Base-by-base conservation (phyloP, 139 green algal genomes). In the Trebouxia sp. region DNA sequence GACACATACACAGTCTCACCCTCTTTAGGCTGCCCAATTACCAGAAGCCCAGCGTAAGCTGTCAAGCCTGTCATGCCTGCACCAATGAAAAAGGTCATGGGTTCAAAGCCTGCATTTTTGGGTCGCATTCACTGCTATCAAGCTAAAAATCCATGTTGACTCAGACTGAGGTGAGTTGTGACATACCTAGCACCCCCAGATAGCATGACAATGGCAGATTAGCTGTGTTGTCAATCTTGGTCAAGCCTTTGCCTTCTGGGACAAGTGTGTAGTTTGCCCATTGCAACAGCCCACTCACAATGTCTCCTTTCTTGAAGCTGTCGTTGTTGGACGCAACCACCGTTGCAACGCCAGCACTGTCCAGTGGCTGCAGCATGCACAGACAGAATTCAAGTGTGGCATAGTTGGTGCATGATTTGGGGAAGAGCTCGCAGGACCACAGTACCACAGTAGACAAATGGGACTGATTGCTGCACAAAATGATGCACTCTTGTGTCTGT, bases 1-100 rank as follows among this genome's bases (percentile, higher is more conserved):
- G 41, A 56, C 41, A 77, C 69, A 56, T 56, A 77, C 17, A 77
- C 69, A n/a, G 69, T 56, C 41, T 77, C 69, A 3, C 69, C 69
- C 41, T 37, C n/a, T 26, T 77, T 77, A 8, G 43, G 41, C 41
- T 77, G 26, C 26, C 41, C 69, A 51, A 77, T 51, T 7, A 56
- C 69, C 41, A 77, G 9, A 24, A 77, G 43, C 24, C 69, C 69
- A 38, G 28, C 41, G 24, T 53, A 77, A 38, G 69, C 69, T 77
- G 69, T 77, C 41, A 77, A 17, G 39, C 69, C 69, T 17, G 69
- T 7, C 69, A 77, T 77, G 26, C 69, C 69, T 77, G 37, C 20
- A 58, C 50, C 50, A 58, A 58, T 58, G 3, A 5, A 58, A 22
- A 10, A 22, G 22, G 50, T 17, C 2, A 3, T 28, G 50, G 22